Evolutionary conservation across 495 filamentous ascomycete genomes (phyloP), one percentile per base, ranked within the genome.

Genomic region (Neurospora africana): DNA sequence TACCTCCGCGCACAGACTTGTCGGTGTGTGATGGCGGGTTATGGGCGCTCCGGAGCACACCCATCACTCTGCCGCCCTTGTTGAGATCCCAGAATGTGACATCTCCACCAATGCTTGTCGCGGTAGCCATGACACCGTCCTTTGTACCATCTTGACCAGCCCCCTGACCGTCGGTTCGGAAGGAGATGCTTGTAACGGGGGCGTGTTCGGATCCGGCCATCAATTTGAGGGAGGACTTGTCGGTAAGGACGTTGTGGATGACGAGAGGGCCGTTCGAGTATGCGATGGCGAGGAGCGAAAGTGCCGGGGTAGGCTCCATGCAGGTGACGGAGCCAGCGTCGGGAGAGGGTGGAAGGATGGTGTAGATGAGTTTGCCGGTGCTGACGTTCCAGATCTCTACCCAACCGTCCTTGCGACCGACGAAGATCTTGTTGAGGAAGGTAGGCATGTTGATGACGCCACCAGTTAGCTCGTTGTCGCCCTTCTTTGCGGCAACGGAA

Each of bases 341-440:
- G 1, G 88, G 79, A 13, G 87, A 85, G 4, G 90, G 87, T 19
- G 96, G 90, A 27, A 92, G 81, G 65, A 98, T 88, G 4, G 92
- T 93, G 78, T 98, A 92, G 35, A 99, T 85, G 36, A 97, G 84
- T 77, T 94, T 96, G 73, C 92, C 93, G 23, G 91, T 95, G 78
- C 90, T 94, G 70, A 98, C 81, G 78, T 99, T 99, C 96, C 96
- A 98, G 70, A 99, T 94, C 78, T 98, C 95, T 23, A 98, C 88
- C 79, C 87, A 89, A n/a, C 96, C 95, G 78, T 98, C 93, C 72
- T 84, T 85, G 72, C 92, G 89, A 6, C 93, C 95, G 40, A 91
- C 90, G 70, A 98, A 92, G 37, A 99, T 85, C 81, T 99, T 99
- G 84, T 98, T 99, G 33, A 98, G 82, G 80, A 91, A 98, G 1